Evolutionary conservation across 2,329 filamentous ascomycete species (phyloP).

Genomic region (Pseudogymnoascus sp.): DNA sequence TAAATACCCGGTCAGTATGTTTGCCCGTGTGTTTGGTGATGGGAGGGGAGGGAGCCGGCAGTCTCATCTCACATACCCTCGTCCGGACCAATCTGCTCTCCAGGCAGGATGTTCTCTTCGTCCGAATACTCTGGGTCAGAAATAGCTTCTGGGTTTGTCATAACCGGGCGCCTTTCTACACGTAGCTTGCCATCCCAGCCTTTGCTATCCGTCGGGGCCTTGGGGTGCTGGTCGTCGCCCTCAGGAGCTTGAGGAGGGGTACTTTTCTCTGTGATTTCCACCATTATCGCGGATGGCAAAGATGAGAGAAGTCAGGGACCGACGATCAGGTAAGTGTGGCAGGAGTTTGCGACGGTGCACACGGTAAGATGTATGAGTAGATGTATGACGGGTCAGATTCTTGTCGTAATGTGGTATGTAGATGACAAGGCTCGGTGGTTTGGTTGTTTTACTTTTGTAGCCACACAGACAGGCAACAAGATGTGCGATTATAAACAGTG

Average conservation of each 20-base stretch:
- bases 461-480: neutral
- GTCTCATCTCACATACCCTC: constrained; percentile 49
- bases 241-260: neutral
- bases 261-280: neutral
- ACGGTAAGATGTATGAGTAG: neutral
- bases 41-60: neutral
- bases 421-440: neutral
- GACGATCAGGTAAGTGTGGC: neutral
- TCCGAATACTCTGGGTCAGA: constrained; percentile 83
- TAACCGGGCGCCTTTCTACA: constrained; percentile 57
- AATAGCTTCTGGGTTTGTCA: constrained; percentile 72
- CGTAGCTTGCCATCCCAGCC: constrained; percentile 82
- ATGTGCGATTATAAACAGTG: neutral
- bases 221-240: constrained; percentile 19
- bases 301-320: neutral
- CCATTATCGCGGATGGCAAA: neutral
- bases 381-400: neutral
- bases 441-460: neutral
- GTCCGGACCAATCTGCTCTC: constrained; percentile 71
- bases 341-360: neutral
- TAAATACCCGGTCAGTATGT: constrained; percentile 16
- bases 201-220: constrained; percentile 42
- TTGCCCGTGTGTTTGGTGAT: neutral
- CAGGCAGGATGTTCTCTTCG: constrained; percentile 56
- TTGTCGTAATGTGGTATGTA: neutral